These are phyloP conservation scores for Coniochaeta sp. DNA, from an alignment of 2,329 filamentous ascomycete species.

Conservation along the genomic window DNA sequence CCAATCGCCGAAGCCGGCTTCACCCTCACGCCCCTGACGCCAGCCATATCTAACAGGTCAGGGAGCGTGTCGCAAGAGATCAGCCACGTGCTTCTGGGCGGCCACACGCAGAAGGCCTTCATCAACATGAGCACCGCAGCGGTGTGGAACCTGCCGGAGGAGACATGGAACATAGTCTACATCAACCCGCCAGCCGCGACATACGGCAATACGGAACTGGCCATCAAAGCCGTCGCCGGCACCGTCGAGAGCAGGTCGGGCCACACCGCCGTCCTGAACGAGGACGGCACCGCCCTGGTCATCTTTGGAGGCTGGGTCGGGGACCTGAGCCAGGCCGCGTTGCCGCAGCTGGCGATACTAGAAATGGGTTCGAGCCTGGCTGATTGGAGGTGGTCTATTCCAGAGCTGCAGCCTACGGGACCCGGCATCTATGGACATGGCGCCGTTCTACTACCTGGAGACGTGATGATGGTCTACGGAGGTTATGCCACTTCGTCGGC, in stretches of 20 bases:
- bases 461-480: constrained; percentile 61
- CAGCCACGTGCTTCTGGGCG: constrained; percentile 74
- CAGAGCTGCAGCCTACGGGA: constrained; percentile 37
- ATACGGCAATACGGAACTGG: constrained; percentile 45
- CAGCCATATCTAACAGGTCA: constrained; percentile 61
- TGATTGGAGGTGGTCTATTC: constrained; percentile 65
- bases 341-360: constrained; percentile 74
- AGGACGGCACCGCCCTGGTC: constrained; percentile 70
- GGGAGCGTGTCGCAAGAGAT: constrained; percentile 63
- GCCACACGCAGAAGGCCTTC: constrained; percentile 76
- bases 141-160: constrained; percentile 77
- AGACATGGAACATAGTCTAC: constrained; percentile 75
- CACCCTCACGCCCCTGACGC: constrained; percentile 65
- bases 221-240: constrained; percentile 26
- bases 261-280: constrained; percentile 74
- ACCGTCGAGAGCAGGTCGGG: constrained; percentile 74
- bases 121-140: constrained; percentile 92
- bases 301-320: constrained; percentile 92
- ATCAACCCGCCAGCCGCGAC: constrained; percentile 27
- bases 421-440: constrained; percentile 55
- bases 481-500: constrained; percentile 42
- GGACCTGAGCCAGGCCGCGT: constrained; percentile 64
- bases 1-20: constrained; percentile 83
- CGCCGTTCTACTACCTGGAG: constrained; percentile 54
- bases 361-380: constrained; percentile 69